phyloP scores from a whole-genome alignment of 2,329 filamentous ascomycete species.

The Colletotrichum theobromicola region DNA sequence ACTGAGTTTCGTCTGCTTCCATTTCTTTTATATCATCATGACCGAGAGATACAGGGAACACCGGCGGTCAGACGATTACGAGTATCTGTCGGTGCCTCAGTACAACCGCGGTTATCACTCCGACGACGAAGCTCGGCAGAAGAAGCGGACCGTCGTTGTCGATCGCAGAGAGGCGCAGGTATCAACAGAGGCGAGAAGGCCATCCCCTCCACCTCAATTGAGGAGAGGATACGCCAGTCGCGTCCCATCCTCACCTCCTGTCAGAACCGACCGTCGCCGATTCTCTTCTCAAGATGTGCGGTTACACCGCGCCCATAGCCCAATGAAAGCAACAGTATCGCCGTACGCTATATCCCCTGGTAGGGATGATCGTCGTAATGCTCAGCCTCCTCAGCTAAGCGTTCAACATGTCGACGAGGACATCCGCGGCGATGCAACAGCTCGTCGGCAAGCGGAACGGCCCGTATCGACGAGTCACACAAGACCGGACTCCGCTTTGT shows the following conservation, averaged over 20 bases:
- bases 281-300: background rate
- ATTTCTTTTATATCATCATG: background rate
- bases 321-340: background rate
- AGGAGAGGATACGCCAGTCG: background rate
- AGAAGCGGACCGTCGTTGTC: background rate
- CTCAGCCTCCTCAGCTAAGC: background rate
- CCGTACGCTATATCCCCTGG: background rate
- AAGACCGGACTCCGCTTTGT: background rate
- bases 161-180: accelerated
- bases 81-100: background rate
- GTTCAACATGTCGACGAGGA: background rate
- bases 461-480: background rate
- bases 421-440: background rate
- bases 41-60: background rate
- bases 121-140: background rate
- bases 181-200: background rate
- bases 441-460: background rate
- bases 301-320: background rate
- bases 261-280: background rate
- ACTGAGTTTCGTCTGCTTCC: background rate
- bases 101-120: background rate
- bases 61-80: background rate
- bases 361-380: background rate
- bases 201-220: background rate
- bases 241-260: background rate